Conservation (phyloP, 768 basidiomycete genomes). For the Amyloporia xantha region DNA sequence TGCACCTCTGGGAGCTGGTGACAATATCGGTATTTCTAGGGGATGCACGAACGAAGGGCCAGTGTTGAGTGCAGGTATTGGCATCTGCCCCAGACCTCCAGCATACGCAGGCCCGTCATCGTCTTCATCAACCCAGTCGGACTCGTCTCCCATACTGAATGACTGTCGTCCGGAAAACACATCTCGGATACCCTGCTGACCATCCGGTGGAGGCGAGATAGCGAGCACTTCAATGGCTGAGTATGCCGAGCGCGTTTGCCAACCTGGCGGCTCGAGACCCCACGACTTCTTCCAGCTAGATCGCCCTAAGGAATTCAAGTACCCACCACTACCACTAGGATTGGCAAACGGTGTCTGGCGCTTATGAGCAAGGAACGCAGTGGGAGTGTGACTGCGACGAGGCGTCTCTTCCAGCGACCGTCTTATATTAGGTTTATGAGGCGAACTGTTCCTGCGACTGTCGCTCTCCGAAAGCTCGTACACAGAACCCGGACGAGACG, state of each 20-base stretch:
- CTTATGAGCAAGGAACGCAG: constrained; percentile 80
- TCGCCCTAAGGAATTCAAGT: constrained; percentile 42
- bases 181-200: constrained; percentile 51
- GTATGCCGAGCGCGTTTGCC: constrained; percentile 60
- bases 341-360: constrained; percentile 66
- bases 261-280: constrained; percentile 83
- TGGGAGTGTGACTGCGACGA: constrained; percentile 31
- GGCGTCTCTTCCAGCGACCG: constrained; percentile 43
- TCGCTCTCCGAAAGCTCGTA: constrained; percentile 72
- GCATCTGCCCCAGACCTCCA: constrained; percentile 71
- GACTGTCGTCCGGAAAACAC: constrained; percentile 73
- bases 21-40: constrained; percentile 13
- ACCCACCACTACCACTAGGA: constrained; percentile 35
- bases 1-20: constrained; percentile 7
- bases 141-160: constrained; percentile 61
- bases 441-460: constrained; percentile 55
- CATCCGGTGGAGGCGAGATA: constrained; percentile 45
- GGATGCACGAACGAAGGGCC: constrained; percentile 11
- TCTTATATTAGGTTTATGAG: constrained; percentile 46
- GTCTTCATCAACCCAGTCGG: constrained; percentile 86
- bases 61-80: constrained; percentile 16
- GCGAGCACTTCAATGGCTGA: constrained; percentile 59
- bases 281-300: constrained; percentile 88
- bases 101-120: constrained; percentile 67
- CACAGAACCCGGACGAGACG: constrained; percentile 72